Evolutionary conservation across 2,329 filamentous ascomycete genomes (phyloP), one percentile per base, ranked within the genome.

Genomic region (Scytalidium sp.): DNA sequence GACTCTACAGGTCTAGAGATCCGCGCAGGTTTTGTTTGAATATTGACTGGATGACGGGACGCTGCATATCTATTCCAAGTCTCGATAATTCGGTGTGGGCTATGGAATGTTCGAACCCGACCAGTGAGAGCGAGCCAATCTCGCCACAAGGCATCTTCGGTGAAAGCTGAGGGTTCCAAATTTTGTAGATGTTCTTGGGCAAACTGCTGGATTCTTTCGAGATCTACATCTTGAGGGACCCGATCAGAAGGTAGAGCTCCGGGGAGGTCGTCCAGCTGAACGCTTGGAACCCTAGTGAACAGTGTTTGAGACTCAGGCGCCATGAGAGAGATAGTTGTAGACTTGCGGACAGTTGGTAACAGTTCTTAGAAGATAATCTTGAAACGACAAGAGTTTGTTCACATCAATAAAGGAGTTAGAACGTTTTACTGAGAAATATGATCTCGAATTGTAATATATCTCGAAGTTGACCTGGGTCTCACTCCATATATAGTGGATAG

Each of bases 41-140:
- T 8, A 13, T 43, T 43, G 10, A 5, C 13, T 10, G 41, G 41
- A 10, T 8, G 20, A 23, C 9, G 41, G 22, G 21, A 19, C 5
- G n/a, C 11, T 8, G 13, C 20, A 8, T 5, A 19, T 22, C 22
- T n/a, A 10, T 19, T 9, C 41, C 41, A 43, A 22, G 21, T 19
- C 8, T 11, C 13, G 17, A 22, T 5, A 23, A 43, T 22, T 20
- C 9, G 17, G 13, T 20, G n/a, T 5, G 41, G 17, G 5, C 17
- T n/a, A n/a, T 20, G 11, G 13, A 43, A 43, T 9, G 41, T 43
- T 15, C 41, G 41, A 10, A 22, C 11, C 8, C 11, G 5, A 21
- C 49, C 49, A 13, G 49, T 51, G 13, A 51, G 25, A 13, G 45
- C 49, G 17, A 20, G 47, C 2, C 25, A 4, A 20, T 51, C 49